These are phyloP conservation scores for Cucurbitaria berberidis DNA, from an alignment of 2,329 filamentous ascomycete species.

Conservation along the genomic window DNA sequence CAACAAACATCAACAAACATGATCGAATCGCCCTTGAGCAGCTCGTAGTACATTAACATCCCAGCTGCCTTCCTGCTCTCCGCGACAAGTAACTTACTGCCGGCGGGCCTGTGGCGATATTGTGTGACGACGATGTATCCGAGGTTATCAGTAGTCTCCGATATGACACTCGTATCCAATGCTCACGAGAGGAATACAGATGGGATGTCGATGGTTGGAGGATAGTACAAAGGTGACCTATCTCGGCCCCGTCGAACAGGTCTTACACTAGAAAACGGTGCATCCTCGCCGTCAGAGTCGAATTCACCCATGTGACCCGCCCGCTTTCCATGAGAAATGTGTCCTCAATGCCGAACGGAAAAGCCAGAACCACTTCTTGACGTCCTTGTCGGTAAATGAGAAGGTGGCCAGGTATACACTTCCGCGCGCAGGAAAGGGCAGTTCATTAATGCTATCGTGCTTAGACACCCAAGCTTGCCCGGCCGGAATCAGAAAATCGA, in stretches of 20 bases:
- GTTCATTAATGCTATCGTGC: slow-evolving; percentile 26
- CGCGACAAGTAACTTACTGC: slow-evolving; percentile 25
- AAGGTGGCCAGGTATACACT: slow-evolving; percentile 31
- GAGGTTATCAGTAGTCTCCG: slow-evolving; percentile 20
- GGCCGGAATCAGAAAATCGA: too few species aligned
- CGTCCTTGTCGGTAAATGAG: slow-evolving; percentile 32
- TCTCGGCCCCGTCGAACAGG: slow-evolving; percentile 11
- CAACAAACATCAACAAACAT: slow-evolving; percentile 33
- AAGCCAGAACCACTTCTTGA: slow-evolving; percentile 33
- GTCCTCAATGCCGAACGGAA: slow-evolving; percentile 23
- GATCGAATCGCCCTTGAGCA: slow-evolving; percentile 25
- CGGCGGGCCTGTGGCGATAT: slow-evolving; percentile 10
- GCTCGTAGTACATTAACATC: slow-evolving; percentile 30
- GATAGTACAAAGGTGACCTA: slow-evolving; percentile 13
- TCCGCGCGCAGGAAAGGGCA: slow-evolving; percentile 21
- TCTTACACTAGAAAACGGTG: neutral
- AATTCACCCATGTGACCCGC: neutral
- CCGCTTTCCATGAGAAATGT: slow-evolving; percentile 13
- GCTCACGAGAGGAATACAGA: slow-evolving; percentile 29
- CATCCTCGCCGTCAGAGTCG: slow-evolving; percentile 7
- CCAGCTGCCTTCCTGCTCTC: slow-evolving; percentile 34
- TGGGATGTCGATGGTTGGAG: slow-evolving; percentile 14
- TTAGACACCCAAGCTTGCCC: slow-evolving; percentile 14
- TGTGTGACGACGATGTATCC: slow-evolving; percentile 26
- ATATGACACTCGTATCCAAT: slow-evolving; percentile 21